These are phyloP conservation scores for Gamsiella multidivaricata DNA, from an alignment of 192 early-diverging fungal species.

Conservation along the genomic window DNA sequence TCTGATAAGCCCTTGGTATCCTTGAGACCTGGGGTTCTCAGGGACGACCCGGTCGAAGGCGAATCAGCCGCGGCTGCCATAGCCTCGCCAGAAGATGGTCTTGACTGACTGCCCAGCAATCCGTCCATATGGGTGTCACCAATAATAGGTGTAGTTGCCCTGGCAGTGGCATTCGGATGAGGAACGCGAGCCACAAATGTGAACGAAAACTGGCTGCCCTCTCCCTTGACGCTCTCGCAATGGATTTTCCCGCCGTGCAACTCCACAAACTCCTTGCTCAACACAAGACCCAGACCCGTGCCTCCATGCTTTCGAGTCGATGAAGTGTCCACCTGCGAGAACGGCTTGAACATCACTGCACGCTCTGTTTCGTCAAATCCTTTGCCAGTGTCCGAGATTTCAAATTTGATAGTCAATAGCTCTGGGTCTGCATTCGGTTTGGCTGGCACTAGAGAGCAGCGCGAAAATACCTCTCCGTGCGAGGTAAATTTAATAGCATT, in stretches of 20 bases:
- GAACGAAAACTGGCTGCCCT: constrained; percentile 82
- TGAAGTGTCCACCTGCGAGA: constrained; percentile 85
- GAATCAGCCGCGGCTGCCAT: neutral
- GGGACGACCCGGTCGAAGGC: neutral
- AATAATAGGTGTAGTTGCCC: constrained; percentile 59
- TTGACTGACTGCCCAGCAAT: constrained; percentile 4
- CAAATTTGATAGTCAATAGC: constrained; percentile 69
- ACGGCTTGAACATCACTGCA: constrained; percentile 81
- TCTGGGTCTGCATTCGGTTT: constrained; percentile 25
- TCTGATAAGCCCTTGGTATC: constrained; percentile 10
- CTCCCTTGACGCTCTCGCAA: constrained; percentile 74
- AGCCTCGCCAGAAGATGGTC: neutral
- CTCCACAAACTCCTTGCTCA: constrained; percentile 81
- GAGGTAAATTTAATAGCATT: constrained; percentile 89
- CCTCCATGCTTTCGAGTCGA: constrained; percentile 86
- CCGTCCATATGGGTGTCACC: constrained; percentile 35
- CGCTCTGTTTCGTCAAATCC: constrained; percentile 81
- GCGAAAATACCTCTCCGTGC: constrained; percentile 73
- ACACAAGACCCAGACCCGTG: constrained; percentile 85
- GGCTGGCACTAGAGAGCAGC: constrained; percentile 57
- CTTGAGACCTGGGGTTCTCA: neutral
- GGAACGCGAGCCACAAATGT: constrained; percentile 68
- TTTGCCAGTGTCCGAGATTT: constrained; percentile 83
- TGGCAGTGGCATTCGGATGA: constrained; percentile 35
- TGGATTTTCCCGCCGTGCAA: constrained; percentile 81